phyloP scores from a whole-genome alignment of 768 basidiomycete genomes.

The Porphyrellus cyaneotinctus region DNA sequence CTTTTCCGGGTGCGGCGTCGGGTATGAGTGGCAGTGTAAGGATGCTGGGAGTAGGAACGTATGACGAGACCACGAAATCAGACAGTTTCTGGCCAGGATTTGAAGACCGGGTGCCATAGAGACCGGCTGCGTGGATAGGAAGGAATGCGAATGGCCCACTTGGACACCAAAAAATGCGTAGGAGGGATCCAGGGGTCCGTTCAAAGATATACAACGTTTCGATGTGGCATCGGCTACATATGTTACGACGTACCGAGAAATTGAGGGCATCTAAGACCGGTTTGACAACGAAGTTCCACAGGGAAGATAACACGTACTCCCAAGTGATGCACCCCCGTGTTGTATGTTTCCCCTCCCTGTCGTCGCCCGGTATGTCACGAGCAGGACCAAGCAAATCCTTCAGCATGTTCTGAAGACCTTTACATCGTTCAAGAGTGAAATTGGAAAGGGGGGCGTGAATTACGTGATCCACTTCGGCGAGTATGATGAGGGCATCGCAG shows the following conservation, averaged over 20 bases:
- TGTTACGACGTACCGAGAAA: too few relatives aligned
- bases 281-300: conserved; percentile 6
- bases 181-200: conserved; percentile 4
- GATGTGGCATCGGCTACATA: too few relatives aligned
- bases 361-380: background rate
- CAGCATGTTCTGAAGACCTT: background rate
- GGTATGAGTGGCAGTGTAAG: background rate
- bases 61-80: too few relatives aligned
- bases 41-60: too few relatives aligned
- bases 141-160: too few relatives aligned
- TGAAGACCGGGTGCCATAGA: too few relatives aligned
- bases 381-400: background rate
- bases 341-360: background rate
- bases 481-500: background rate
- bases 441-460: conserved; percentile 2
- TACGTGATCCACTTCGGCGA: background rate
- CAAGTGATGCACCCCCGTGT: background rate
- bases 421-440: background rate
- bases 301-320: background rate
- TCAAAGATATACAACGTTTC: too few relatives aligned
- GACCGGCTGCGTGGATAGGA: too few relatives aligned
- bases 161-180: too few relatives aligned
- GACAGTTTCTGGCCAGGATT: too few relatives aligned
- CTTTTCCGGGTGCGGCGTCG: too few relatives aligned
- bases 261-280: background rate